phyloP scores from a whole-genome alignment of 768 basidiomycete genomes.

The Boletus coccyginus region DNA sequence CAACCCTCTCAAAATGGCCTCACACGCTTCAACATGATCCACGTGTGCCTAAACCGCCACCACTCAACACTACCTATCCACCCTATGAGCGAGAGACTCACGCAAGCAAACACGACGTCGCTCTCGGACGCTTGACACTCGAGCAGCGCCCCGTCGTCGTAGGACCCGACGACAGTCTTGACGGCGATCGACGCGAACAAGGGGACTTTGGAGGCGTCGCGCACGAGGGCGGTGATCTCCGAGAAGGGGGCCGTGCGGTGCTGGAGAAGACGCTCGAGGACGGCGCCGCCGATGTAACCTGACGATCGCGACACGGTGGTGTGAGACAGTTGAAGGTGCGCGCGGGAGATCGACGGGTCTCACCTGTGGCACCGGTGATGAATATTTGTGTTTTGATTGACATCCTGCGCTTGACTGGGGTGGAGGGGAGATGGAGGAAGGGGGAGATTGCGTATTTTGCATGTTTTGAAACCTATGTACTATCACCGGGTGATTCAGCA shows the following conservation, averaged over 20 bases:
- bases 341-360: not conserved
- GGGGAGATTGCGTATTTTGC: too few species aligned
- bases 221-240: conserved; percentile 26
- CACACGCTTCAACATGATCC: conserved; percentile 43
- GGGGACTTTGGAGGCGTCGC: conserved; percentile 21
- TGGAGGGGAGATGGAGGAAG: not conserved
- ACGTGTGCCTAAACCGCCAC: conserved; percentile 34
- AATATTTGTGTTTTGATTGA: conserved; percentile 37
- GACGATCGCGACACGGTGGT: not conserved
- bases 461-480: too few species aligned
- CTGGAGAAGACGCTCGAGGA: conserved; percentile 23
- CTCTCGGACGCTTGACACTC: conserved; percentile 42
- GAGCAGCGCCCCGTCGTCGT: conserved; percentile 37
- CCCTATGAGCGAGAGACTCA: conserved; percentile 11
- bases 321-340: too few species aligned
- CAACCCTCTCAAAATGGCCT: conserved; percentile 49
- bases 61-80: too few species aligned
- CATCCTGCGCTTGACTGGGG: not conserved
- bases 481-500: too few species aligned
- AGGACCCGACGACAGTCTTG: conserved; percentile 37
- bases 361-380: conserved; percentile 47
- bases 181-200: conserved; percentile 17
- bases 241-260: conserved; percentile 10
- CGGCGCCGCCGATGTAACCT: conserved; percentile 33
- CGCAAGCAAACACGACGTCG: conserved; percentile 40